Evolutionary conservation across 164 flowering plant genomes (phyloP).

Genomic region (Vitis rupestris): DNA sequence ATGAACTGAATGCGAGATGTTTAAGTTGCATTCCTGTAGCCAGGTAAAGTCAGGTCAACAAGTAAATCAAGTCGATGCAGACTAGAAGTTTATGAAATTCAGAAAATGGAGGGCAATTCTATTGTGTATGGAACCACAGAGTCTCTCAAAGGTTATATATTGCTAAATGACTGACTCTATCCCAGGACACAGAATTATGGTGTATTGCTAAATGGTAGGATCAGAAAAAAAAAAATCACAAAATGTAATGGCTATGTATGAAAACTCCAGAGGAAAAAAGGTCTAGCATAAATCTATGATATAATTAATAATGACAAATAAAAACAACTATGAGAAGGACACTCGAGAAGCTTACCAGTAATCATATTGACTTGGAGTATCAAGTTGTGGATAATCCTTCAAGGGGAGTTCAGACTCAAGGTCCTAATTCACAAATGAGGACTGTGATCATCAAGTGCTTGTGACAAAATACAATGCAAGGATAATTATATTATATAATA

Average conservation of each 20-base stretch:
- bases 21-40: not conserved
- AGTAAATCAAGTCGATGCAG: not conserved
- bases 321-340: too few relatives aligned
- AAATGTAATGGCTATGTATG: not conserved
- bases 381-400: constrained; percentile 16
- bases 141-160: too few relatives aligned
- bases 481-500: not conserved
- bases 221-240: not conserved
- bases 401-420: constrained; percentile 9
- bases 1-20: not conserved
- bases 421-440: constrained; percentile 15
- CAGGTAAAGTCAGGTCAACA: not conserved
- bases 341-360: constrained; percentile 18
- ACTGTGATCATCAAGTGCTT: constrained; percentile 1
- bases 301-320: not conserved
- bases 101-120: too few relatives aligned
- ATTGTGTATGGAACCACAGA: too few relatives aligned
- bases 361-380: constrained; percentile 16
- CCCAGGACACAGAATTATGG: too few relatives aligned
- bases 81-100: too few relatives aligned
- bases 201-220: not conserved
- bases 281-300: not conserved
- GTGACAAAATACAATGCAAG: constrained; percentile 1
- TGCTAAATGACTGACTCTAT: too few relatives aligned
- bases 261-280: not conserved